Evolutionary conservation across 2,329 filamentous ascomycete genomes (phyloP).

Genomic region (Xylaria sp.): DNA sequence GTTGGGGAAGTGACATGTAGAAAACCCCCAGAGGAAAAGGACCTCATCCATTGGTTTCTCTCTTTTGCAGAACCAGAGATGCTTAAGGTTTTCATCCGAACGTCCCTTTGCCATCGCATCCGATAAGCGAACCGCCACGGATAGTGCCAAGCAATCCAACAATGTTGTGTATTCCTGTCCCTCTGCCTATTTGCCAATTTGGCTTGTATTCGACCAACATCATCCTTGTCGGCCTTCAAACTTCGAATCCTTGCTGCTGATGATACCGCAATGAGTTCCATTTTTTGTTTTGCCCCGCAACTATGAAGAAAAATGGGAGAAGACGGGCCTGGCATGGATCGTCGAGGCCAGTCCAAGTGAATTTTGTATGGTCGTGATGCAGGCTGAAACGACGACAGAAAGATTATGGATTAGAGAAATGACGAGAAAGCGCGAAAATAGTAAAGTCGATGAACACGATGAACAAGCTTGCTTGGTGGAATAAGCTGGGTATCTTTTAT

Average conservation of each 20-base stretch:
- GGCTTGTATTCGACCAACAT: conserved; percentile 2
- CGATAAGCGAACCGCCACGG: conserved; percentile 24
- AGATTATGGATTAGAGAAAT: conserved; percentile 6
- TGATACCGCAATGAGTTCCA: neutral
- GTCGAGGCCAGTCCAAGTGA: conserved; percentile 11
- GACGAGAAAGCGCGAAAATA: conserved; percentile 25
- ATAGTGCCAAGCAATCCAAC: conserved; percentile 14
- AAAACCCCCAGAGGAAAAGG: neutral
- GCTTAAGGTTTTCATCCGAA: conserved; percentile 5
- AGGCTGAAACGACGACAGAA: conserved; percentile 14
- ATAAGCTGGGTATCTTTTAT: conserved; percentile 34
- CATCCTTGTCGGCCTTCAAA: conserved; percentile 4
- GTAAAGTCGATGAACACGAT: conserved; percentile 31
- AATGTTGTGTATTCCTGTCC: conserved; percentile 16
- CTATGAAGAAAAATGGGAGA: conserved; percentile 3
- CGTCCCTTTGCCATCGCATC: conserved; percentile 23
- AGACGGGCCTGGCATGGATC: conserved; percentile 1
- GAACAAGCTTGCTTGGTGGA: conserved; percentile 15
- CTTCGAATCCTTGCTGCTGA: neutral
- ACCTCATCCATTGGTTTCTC: neutral
- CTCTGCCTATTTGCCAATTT: conserved; percentile 6
- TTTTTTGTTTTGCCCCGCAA: conserved; percentile 1
- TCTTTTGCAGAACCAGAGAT: conserved; percentile 1
- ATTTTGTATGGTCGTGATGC: conserved; percentile 7
- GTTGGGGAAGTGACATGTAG: neutral